Base-by-base conservation (phyloP, 495 filamentous ascomycete species). In the Cairneyella variabilis region DNA sequence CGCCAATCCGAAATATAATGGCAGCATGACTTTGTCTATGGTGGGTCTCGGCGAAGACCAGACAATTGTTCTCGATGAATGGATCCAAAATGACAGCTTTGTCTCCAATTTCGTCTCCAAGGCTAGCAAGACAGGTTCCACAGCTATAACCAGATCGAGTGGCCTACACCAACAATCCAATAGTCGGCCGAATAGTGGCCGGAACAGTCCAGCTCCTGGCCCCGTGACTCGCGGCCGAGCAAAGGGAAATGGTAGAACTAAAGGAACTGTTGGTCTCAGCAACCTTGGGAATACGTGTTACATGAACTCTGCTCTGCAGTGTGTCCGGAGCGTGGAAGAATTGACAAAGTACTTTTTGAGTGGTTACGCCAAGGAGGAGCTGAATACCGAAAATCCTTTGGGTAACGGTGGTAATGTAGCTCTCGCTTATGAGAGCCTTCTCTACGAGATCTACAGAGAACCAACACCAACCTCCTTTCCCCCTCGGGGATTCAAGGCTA, bases 221-320 rank as follows among this genome's bases (percentile, higher is more conserved):
- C 69, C 66, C 25, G 71, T 87, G 30, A 86, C 86, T 0, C 73
- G 88, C 48, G 88, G 89, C 47, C 76, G 88, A 43, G 70, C 80
- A 2, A 79, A 83, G 52, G 77, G 76, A 51, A 78, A 77, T 50
- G 86, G 83, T 1, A 80, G 85, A 45, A 76, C 78, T 11, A 69
- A 79, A 25, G 91, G 91, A 14, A 84, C 78, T 23, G 87, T 90
- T 38, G 93, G 93, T 25, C 70, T 98, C 40, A 83, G 79, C 48
- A 98, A 98, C 62, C 70, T 97, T 22, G 93, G 93, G 16, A 98
- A 98, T 60, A 97, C 93, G 0, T 98, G 93, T 70, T 98, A 97
- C 68, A 96, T 97, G 90, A 97, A 97, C 69, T 95, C 93, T 14
- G 93, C 95, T 18, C 70, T 97, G 45, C 93, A 98, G 65, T 97